Percentiles rank a stretch among this genome's conserved stretches.
These are phyloP conservation scores for Achaetomiella virescens DNA, from an alignment of 495 filamentous ascomycete species.

Conservation along the genomic window DNA sequence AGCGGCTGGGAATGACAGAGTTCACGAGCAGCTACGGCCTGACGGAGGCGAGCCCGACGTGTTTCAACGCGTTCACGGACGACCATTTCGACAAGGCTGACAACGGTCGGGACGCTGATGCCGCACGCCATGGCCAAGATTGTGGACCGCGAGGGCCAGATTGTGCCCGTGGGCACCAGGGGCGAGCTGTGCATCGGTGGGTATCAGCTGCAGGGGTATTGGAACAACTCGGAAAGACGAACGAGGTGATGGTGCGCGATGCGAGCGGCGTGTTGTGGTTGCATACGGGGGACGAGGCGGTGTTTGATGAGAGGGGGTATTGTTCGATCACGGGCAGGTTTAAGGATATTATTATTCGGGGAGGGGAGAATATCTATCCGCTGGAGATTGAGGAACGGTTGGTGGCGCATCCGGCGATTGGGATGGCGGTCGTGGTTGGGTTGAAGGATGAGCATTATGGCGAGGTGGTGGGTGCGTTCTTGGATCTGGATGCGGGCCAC, in stretches of 20 bases:
- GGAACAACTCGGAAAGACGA: constrained; percentile 66
- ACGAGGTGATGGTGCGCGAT: constrained; percentile 54
- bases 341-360: constrained; percentile 61
- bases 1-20: constrained; percentile 58
- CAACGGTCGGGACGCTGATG: constrained; percentile 61
- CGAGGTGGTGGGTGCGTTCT: constrained; percentile 61
- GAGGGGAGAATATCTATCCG: constrained; percentile 61
- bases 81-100: constrained; percentile 55
- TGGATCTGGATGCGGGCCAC: constrained; percentile 29
- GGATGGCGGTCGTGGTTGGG: constrained; percentile 55
- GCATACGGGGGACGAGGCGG: constrained; percentile 64
- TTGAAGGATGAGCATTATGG: constrained; percentile 58
- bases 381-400: constrained; percentile 68
- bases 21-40: constrained; percentile 66
- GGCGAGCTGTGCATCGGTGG: constrained; percentile 66
- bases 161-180: constrained; percentile 52
- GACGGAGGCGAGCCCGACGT: constrained; percentile 65
- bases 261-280: constrained; percentile 56
- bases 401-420: constrained; percentile 48
- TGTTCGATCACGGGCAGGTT: constrained; percentile 59
- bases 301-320: constrained; percentile 58
- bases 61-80: constrained; percentile 63
- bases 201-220: constrained; percentile 66
- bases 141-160: constrained; percentile 51
- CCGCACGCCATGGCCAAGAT: constrained; percentile 65